Conservation (phyloP, 805 yeast species). For the Yarrowia sp. region DNA sequence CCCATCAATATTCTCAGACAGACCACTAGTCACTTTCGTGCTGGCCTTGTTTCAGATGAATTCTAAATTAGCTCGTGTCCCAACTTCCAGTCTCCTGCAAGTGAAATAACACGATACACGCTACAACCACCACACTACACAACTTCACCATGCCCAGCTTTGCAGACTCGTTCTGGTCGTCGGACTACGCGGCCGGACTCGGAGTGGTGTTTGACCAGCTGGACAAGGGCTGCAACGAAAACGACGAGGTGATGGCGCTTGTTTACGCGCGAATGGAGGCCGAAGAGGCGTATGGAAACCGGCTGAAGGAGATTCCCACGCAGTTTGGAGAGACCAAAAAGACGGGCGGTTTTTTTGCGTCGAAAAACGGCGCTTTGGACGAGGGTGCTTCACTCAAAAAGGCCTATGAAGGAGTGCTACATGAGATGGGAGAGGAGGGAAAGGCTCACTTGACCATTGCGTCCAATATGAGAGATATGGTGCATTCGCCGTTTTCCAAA, state of each 20-base stretch:
- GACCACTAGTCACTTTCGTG: too few species aligned
- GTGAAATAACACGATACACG: conserved; percentile 6
- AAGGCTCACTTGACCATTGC: conserved; percentile 60
- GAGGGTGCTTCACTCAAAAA: conserved; percentile 66
- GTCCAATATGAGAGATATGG: conserved; percentile 55
- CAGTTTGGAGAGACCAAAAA: conserved; percentile 42
- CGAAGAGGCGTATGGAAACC: conserved; percentile 64
- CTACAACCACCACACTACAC: background rate
- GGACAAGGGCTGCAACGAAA: conserved; percentile 61
- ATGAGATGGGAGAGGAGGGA: conserved; percentile 59
- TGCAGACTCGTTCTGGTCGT: conserved; percentile 76
- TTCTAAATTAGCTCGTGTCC: background rate
- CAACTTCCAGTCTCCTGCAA: background rate
- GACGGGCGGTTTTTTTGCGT: conserved; percentile 42
- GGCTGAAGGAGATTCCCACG: conserved; percentile 45
- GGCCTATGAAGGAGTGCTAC: conserved; percentile 57
- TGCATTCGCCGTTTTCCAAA: conserved; percentile 64
- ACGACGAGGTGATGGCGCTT: conserved; percentile 62
- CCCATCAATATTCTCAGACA: too few species aligned
- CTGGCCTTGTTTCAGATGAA: conserved; percentile 4
- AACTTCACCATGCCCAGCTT: conserved; percentile 49
- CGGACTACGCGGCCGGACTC: conserved; percentile 55
- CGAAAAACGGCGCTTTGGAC: conserved; percentile 41
- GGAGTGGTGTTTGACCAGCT: conserved; percentile 42
- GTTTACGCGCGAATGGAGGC: conserved; percentile 70